phyloP scores from a whole-genome alignment of 73 alveolate genomes.

The Tetrahymena borealis region DNA sequence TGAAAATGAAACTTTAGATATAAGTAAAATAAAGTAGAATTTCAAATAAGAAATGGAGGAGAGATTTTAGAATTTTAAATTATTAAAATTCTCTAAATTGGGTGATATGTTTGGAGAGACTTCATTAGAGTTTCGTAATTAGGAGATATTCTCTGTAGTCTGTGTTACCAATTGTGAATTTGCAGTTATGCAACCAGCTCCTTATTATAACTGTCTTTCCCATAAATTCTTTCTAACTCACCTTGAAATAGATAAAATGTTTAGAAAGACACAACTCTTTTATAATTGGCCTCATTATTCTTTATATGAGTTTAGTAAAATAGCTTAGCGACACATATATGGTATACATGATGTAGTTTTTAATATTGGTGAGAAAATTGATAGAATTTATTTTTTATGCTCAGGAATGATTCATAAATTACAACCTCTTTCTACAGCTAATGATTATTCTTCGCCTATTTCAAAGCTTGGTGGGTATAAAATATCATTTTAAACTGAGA shows the following conservation, averaged over 20 bases:
- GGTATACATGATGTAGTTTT: background rate
- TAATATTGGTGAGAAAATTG: background rate
- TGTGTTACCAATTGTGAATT: background rate
- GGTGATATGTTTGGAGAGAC: background rate
- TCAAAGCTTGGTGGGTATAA: background rate
- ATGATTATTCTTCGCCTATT: no score
- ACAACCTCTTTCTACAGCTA: background rate
- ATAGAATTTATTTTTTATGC: background rate
- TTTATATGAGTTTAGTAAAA: background rate
- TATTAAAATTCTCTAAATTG: background rate
- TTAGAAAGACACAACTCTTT: background rate
- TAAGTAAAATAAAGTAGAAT: background rate
- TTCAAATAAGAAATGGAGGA: background rate
- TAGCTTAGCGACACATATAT: background rate
- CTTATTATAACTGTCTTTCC: background rate
- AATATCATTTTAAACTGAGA: background rate
- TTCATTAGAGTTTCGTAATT: background rate
- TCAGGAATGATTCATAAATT: background rate
- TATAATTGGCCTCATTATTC: background rate
- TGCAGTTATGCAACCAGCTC: background rate
- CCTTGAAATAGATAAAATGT: background rate
- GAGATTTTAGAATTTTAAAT: background rate
- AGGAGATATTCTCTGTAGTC: background rate
- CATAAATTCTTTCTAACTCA: background rate
- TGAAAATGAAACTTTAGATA: background rate